Evolutionary conservation across 2,329 filamentous ascomycete species (phyloP), one percentile per base, ranked within the genome.

Genomic region (Ceratocystis lukuohia): DNA sequence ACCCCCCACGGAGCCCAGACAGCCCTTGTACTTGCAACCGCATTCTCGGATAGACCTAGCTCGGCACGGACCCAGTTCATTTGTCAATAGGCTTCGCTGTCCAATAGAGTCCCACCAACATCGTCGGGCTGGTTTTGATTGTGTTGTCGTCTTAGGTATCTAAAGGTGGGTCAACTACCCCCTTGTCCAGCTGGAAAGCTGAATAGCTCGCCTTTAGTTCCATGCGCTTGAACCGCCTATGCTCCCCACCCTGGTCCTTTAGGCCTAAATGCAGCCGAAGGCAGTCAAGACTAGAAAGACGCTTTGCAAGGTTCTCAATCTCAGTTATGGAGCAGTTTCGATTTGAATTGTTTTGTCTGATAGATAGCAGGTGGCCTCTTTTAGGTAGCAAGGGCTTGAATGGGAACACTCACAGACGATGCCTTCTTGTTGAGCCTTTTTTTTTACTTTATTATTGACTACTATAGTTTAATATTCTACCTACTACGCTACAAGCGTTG

Each of bases 111-210:
- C 37, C 10, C 10, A 41, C 37, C 37, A 41, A 10, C 37, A 41
- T 41, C 37, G 37, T 41, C 10, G 37, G 37, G 37, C 37, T 41
- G 37, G 37, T 12, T 10, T 41, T 41, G 10, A 41, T 41, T 41
- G 37, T 41, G 37, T 41, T 41, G 37, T 41, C 37, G 37, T 41
- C 37, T 12, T 41, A 41, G 37, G 37, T 41, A 41, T 41, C 37
- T 41, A 12, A 41, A 41, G 10, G 22, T 30, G 28, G 53, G 53
- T 6, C 22, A 30, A 17, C 53, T 12, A 64, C 50, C 20, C 64
- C 65, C 65, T 45, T 66, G 65, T 62, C 45, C 59, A 66, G 65
- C 64, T 66, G 64, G 64, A 66, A 37, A 66, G 64, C 65, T 66
- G 59, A 62, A 30, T 66, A 62, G 65, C 53, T 61, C 30, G 33